Base-by-base conservation (phyloP, 1,284 basidiomycete species). In the Ceratobasidium sp. region DNA sequence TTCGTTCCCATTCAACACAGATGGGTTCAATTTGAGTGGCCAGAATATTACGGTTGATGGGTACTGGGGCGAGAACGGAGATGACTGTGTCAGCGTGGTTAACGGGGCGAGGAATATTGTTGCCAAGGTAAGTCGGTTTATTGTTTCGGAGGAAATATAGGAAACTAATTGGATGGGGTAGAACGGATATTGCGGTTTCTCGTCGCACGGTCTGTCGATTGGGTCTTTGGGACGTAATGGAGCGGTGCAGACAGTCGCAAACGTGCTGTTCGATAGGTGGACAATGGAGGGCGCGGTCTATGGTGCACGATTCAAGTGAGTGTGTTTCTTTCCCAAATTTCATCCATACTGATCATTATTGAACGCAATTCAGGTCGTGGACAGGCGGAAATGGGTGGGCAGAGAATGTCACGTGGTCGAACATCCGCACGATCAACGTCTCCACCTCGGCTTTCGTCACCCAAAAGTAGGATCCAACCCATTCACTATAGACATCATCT, bases 1-100 rank as follows among this genome's bases (percentile, higher is more conserved):
- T 22, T 75, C 75, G 17, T 86, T 86, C 80, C 85, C 86, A 1
- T 86, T 87, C 80, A 87, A 87, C 36, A 59, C 74, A 48, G 80
- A 82, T 79, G 85, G 85, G 27, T 84, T 86, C 77, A 86, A 86
- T 76, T 79, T 86, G 19, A 83, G 83, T 8, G 84, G 84, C 8
- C 79, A 83, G 59, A 84, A 85, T 76, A 83, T 84, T 78, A 83
- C 84, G 24, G 81, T 87, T n/a, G 84, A 86, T 74, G 84, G 84
- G 73, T 83, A 84, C 76, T 84, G 83, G 66, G 84, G 85, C 24
- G 82, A 84, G 75, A 86, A 87, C 69, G 86, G 86, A 8, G 86
- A 87, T 76, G 86, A 87, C 76, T 86, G 86, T 66, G 81, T 87
- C 31, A 85, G 86, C 6, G 83, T 87, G 24, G 83, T 86, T 74